Percentiles rank a stretch among this genome's conserved stretches.
Conservation (phyloP, 1,139 yeast genomes). For the Barnettozyma hawaiiensis region DNA sequence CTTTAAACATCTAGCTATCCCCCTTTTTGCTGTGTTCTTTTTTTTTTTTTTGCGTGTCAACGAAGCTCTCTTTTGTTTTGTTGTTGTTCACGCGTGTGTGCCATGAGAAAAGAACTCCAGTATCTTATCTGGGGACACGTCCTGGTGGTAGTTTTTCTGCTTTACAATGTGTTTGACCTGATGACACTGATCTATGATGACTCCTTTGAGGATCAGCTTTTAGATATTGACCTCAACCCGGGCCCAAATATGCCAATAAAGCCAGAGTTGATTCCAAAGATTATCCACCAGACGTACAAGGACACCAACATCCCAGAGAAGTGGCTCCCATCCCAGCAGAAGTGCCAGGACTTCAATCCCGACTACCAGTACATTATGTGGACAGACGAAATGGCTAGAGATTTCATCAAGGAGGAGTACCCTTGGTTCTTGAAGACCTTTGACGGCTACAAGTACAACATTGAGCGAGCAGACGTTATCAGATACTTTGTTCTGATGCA, state of each 20-base stretch:
- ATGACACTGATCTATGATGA: constrained; percentile 73
- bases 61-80: not conserved
- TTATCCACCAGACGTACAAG: constrained; percentile 91
- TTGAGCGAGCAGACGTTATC: constrained; percentile 90
- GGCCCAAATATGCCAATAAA: constrained; percentile 38
- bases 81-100: not conserved
- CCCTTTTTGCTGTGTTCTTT: too few relatives aligned
- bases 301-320: constrained; percentile 68
- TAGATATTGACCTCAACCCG: constrained; percentile 48
- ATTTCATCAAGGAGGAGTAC: constrained; percentile 70
- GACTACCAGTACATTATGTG: constrained; percentile 84
- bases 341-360: constrained; percentile 72
- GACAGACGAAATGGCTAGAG: constrained; percentile 83
- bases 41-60: too few relatives aligned
- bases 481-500: constrained; percentile 78
- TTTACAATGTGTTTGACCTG: constrained; percentile 66
- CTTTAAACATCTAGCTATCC: not conserved
- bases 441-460: constrained; percentile 73
- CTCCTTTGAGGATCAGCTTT: constrained; percentile 55
- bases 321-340: constrained; percentile 75
- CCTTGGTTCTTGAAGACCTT: constrained; percentile 83
- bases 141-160: constrained; percentile 46
- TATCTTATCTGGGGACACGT: constrained; percentile 55
- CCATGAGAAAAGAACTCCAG: constrained; percentile 51
- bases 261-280: constrained; percentile 69